Percentiles rank a stretch among this genome's conserved stretches.
These are phyloP conservation scores for Mesembryanthemum crystallinum DNA, from an alignment of 148 eudicot genomes.

Conservation along the genomic window DNA sequence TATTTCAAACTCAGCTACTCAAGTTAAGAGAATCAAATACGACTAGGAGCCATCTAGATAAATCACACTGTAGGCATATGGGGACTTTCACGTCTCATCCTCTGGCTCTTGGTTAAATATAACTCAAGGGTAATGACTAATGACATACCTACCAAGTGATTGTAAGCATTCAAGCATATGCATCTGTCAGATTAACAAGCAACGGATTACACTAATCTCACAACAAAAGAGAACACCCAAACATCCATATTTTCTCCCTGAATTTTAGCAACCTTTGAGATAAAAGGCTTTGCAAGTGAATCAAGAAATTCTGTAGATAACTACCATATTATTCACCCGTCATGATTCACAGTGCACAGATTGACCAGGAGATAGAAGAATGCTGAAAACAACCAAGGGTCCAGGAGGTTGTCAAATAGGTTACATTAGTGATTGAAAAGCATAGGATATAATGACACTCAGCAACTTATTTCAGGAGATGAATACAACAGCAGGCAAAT, in stretches of 20 bases:
- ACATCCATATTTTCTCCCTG: background rate
- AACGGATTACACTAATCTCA: background rate
- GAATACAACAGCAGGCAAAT: background rate
- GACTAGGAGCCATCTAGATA: background rate
- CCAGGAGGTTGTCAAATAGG: background rate
- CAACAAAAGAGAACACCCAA: background rate
- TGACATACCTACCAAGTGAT: background rate
- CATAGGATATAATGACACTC: background rate
- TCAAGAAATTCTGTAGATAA: background rate
- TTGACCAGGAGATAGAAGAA: background rate
- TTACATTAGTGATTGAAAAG: background rate
- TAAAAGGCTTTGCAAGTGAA: background rate
- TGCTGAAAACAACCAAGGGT: background rate
- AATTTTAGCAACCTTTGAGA: background rate
- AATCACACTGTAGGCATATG: background rate
- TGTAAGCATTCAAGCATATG: background rate
- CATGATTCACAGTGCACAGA: background rate
- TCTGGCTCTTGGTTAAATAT: background rate
- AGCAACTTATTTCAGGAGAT: background rate
- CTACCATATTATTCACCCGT: background rate
- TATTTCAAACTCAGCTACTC: background rate
- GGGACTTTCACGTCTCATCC: background rate
- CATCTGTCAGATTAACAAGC: background rate
- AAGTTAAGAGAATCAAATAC: background rate
- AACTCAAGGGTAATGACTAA: background rate